Base-by-base conservation (phyloP, 148 eudicot genomes). In the Agrostemma githago region DNA sequence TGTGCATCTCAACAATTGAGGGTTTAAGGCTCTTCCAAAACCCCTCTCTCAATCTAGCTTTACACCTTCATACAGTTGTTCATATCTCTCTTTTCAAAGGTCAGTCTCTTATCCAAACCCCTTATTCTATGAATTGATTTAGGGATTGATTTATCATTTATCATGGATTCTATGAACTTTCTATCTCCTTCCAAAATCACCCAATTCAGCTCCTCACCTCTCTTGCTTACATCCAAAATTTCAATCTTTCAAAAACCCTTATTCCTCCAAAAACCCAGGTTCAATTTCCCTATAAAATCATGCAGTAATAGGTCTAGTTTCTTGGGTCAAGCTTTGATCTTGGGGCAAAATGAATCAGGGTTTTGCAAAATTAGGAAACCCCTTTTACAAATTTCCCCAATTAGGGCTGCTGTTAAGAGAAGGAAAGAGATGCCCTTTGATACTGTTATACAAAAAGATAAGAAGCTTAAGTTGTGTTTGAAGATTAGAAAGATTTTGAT, bases 361-460 rank as follows among this genome's bases (percentile, higher is more conserved):
- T 82, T 72, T 62, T 41, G 83, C 19, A 72, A 79, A 72, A 77
- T 34, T 40, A 79, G 79, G 77, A 88, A 75, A 73, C 81, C 86
- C 88, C 86, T 70, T 82, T 70, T 83, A 21, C 80, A 77, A 19
- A 60, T 83, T 81, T 72, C 37, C 53, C 84, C 88, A 4, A 82
- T 89, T 65, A 83, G 85, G 82, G 90, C 88, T 76, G 85, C 80
- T 79, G 96, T 92, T 53, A 96, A 96, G 85, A 88, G 99, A 76
- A 89, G 99, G 74, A 96, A 92, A 78, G 97, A 96, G 79, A 74
- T 80, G 19, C 90, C 97, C 7, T 88, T 96, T 80, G 99, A 96
- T 83, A 96, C 83, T 83, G 99, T 89, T 39, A 88, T 96, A 39
- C 94, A 96, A 78, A 89, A 88, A 82, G 99, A 96, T 71, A 96